Evolutionary conservation across 495 filamentous ascomycete genomes (phyloP).

Genomic region (Glarea lozoyensis): DNA sequence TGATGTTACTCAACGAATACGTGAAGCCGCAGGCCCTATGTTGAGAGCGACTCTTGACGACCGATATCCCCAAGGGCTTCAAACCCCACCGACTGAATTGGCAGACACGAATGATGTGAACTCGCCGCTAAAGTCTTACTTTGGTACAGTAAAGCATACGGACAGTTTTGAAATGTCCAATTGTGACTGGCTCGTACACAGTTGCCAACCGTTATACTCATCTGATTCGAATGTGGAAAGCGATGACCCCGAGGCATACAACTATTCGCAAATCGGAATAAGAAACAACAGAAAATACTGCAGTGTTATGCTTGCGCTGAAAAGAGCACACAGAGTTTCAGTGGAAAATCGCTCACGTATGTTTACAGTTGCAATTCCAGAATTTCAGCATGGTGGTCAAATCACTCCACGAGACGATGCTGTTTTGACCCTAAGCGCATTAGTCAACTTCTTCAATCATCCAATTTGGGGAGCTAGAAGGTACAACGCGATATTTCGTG

Average conservation of each 20-base stretch:
- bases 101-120: not conserved
- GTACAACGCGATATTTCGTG: not conserved
- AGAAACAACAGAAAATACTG: not conserved
- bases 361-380: constrained; percentile 1
- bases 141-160: not conserved
- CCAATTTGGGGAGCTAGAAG: not conserved
- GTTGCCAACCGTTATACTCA: not conserved
- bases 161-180: not conserved
- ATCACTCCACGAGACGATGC: constrained; percentile 1
- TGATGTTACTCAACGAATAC: not conserved
- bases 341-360: not conserved
- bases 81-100: not conserved
- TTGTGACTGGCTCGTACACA: constrained; percentile 1
- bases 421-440: not conserved
- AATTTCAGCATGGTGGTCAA: not conserved
- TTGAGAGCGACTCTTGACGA: not conserved
- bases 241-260: not conserved
- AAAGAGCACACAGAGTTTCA: not conserved
- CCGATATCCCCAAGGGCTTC: not conserved
- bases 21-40: not conserved
- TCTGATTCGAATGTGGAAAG: too few relatives aligned
- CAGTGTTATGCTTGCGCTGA: not conserved
- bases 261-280: not conserved
- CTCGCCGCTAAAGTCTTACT: not conserved
- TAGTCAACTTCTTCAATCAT: constrained; percentile 1